Percentiles rank a stretch among this genome's conserved stretches.
These are phyloP conservation scores for Lecanosticta acicola DNA, from an alignment of 2,329 filamentous ascomycete genomes.

Conservation along the genomic window DNA sequence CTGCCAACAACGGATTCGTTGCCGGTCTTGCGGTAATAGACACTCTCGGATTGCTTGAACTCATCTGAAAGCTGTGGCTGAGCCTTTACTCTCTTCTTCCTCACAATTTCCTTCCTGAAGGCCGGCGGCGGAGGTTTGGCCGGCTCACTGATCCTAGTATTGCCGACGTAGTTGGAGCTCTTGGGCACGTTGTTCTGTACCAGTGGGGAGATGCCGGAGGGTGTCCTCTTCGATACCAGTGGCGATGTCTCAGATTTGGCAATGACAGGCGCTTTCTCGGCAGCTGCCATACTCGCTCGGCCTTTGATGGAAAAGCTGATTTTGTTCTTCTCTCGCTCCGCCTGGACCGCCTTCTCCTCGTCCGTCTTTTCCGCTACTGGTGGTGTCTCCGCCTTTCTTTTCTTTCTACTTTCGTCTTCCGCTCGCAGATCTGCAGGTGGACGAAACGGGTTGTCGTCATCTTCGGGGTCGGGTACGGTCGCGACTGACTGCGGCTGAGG, in stretches of 20 bases:
- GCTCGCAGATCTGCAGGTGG: slow-evolving; percentile 60
- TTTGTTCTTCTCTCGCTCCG: slow-evolving; percentile 45
- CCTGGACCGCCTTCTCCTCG: slow-evolving; percentile 38
- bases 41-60: slow-evolving; percentile 72
- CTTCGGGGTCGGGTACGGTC: slow-evolving; percentile 39
- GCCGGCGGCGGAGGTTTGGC: slow-evolving; percentile 17
- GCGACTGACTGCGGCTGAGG: slow-evolving; percentile 21
- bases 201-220: slow-evolving; percentile 26
- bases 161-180: slow-evolving; percentile 31
- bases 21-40: slow-evolving; percentile 92
- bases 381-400: slow-evolving; percentile 19
- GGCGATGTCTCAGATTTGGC: slow-evolving; percentile 27
- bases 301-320: slow-evolving; percentile 93
- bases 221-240: slow-evolving; percentile 47
- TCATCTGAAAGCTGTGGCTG: slow-evolving; percentile 67
- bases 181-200: slow-evolving; percentile 27
- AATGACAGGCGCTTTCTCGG: slow-evolving; percentile 19
- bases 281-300: slow-evolving; percentile 50
- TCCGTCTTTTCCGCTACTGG: slow-evolving; percentile 14
- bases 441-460: slow-evolving; percentile 57
- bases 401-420: slow-evolving; percentile 51
- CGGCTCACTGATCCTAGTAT: slow-evolving; percentile 26
- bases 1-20: slow-evolving; percentile 95
- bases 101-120: slow-evolving; percentile 51
- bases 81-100: slow-evolving; percentile 64